These are phyloP conservation scores for Hypoxylon sp. DNA, from an alignment of 2,329 filamentous ascomycete genomes.

Conservation along the genomic window DNA sequence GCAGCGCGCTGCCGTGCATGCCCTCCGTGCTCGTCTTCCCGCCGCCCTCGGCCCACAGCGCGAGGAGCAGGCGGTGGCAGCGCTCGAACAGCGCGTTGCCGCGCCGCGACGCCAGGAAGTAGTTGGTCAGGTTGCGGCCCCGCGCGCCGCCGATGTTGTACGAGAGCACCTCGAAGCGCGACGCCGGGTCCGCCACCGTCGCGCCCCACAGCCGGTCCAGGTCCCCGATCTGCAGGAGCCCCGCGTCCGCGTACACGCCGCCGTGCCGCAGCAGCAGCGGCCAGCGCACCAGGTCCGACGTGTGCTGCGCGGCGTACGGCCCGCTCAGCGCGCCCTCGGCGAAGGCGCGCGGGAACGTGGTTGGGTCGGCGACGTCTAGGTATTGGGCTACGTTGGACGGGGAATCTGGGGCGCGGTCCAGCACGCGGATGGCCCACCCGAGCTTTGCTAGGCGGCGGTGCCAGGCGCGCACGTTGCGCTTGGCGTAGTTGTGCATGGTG, in stretches of 20 bases:
- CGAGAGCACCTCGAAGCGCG: constrained; percentile 61
- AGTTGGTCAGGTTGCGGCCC: constrained; percentile 59
- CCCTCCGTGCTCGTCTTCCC: constrained; percentile 64
- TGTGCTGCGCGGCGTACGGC: constrained; percentile 65
- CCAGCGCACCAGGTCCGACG: constrained; percentile 69
- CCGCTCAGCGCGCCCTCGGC: constrained; percentile 62
- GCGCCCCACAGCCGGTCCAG: constrained; percentile 65
- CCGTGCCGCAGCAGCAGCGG: constrained; percentile 69
- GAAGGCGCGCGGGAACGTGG: constrained; percentile 64
- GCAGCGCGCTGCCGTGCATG: constrained; percentile 61
- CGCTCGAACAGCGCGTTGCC: constrained; percentile 60
- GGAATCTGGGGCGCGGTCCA: constrained; percentile 60
- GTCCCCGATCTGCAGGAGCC: constrained; percentile 68
- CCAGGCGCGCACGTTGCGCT: constrained; percentile 67
- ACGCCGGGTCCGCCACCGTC: constrained; percentile 60
- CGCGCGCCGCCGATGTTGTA: constrained; percentile 57
- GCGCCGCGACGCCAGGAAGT: constrained; percentile 58
- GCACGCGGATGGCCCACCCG: constrained; percentile 66
- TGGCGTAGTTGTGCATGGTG: constrained; percentile 63
- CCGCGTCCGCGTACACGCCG: constrained; percentile 69
- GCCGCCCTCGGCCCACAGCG: constrained; percentile 60
- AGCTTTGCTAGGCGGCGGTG: constrained; percentile 63
- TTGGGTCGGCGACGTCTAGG: constrained; percentile 59
- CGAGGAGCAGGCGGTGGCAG: constrained; percentile 63
- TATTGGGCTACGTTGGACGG: constrained; percentile 62